Conservation (phyloP, 1,139 yeast genomes). For the Kodamaea arcana region DNA sequence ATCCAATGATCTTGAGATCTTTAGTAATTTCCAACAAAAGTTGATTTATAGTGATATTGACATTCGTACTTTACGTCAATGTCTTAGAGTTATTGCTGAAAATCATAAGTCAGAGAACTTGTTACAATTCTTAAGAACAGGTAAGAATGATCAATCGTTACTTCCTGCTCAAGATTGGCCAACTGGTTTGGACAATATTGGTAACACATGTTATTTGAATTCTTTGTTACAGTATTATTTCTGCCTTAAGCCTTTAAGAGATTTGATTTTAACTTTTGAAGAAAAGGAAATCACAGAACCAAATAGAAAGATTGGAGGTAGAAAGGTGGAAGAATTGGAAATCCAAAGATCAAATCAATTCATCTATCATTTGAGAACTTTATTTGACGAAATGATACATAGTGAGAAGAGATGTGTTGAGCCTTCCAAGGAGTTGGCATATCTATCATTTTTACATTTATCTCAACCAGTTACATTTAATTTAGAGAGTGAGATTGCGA, state of each 20-base stretch:
- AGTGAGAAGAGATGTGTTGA: conserved; percentile 63
- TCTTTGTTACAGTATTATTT: conserved; percentile 87
- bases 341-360: conserved; percentile 80
- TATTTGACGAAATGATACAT: conserved; percentile 68
- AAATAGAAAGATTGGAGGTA: conserved; percentile 74
- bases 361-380: conserved; percentile 61
- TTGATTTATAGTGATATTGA: conserved; percentile 24
- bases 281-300: conserved; percentile 21
- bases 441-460: conserved; percentile 78
- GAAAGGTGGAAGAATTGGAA: conserved; percentile 69
- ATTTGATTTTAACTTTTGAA: conserved; percentile 55
- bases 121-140: conserved; percentile 49
- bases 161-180: conserved; percentile 74
- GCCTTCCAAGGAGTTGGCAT: conserved; percentile 83
- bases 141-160: conserved; percentile 56
- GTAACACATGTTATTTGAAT: conserved; percentile 92
- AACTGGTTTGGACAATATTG: conserved; percentile 87
- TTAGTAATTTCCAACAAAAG: conserved; percentile 49
- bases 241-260: conserved; percentile 76
- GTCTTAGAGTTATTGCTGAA: conserved; percentile 46
- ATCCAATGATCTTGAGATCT: conserved; percentile 54
- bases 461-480: conserved; percentile 62
- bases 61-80: conserved; percentile 46
- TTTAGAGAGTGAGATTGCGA: conserved; percentile 3
- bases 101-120: conserved; percentile 51